Evolutionary conservation across 192 early-diverging fungal species (phyloP).

Genomic region (Haplosporangium gracile): DNA sequence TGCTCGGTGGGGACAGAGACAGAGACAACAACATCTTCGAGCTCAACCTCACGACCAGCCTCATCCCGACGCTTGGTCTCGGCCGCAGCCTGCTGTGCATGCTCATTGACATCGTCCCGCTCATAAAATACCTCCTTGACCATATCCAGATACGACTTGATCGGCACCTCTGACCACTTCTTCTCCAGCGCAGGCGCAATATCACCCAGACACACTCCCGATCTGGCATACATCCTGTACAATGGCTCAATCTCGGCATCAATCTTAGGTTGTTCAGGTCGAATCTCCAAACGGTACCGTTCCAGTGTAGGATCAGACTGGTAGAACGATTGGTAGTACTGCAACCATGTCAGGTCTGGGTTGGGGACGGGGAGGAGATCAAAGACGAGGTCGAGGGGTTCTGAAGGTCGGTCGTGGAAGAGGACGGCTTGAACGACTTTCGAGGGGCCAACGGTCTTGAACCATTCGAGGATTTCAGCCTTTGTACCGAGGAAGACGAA

Average conservation of each 20-base stretch:
- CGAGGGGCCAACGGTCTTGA: conserved; percentile 50
- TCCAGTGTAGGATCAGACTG: conserved; percentile 54
- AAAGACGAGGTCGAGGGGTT: conserved; percentile 61
- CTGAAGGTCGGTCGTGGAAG: conserved; percentile 44
- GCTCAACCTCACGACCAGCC: conserved; percentile 29
- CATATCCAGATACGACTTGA: conserved; percentile 52
- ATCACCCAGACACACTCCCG: conserved; percentile 56
- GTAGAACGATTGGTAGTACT: conserved; percentile 58
- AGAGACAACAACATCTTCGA: conserved; percentile 43
- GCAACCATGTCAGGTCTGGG: conserved; percentile 55
- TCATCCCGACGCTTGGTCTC: conserved; percentile 38
- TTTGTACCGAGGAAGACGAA: conserved; percentile 64
- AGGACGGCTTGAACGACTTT: conserved; percentile 39
- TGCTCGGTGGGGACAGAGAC: not conserved
- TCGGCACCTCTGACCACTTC: conserved; percentile 56
- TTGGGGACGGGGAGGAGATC: conserved; percentile 58
- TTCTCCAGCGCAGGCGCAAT: conserved; percentile 56
- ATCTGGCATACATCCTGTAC: conserved; percentile 59
- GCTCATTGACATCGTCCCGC: conserved; percentile 38
- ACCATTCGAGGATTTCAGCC: conserved; percentile 62
- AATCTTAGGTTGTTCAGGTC: conserved; percentile 60
- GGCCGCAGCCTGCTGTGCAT: conserved; percentile 28
- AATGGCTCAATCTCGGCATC: conserved; percentile 56
- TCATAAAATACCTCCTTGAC: conserved; percentile 52
- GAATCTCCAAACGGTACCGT: conserved; percentile 58